Conservation (phyloP, 768 basidiomycete genomes). For the Boletus rubroflammeus region DNA sequence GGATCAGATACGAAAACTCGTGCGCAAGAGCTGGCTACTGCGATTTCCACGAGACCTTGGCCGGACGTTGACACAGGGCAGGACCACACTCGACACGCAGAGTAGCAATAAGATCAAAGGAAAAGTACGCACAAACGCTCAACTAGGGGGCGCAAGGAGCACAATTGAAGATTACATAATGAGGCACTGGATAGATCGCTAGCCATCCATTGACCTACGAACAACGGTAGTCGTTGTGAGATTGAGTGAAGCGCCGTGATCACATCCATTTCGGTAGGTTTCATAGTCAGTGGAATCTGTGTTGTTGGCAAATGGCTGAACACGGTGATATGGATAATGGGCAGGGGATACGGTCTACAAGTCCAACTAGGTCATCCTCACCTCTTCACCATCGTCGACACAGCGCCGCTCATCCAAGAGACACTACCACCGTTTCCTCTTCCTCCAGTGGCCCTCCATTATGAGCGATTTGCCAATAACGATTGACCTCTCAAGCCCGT, state of each 20-base stretch:
- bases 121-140: neutral
- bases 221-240: no score
- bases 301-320: no score
- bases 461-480: neutral
- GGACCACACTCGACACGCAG: neutral
- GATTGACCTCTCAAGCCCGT: no score
- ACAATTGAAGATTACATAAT: slow-evolving; percentile 1
- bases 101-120: neutral
- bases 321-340: no score
- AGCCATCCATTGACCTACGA: no score
- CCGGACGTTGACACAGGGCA: neutral
- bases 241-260: no score
- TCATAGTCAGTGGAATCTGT: no score
- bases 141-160: neutral
- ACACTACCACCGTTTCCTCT: neutral
- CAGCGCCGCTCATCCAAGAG: neutral
- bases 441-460: neutral
- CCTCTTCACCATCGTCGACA: no score
- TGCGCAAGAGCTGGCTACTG: neutral
- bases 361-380: no score
- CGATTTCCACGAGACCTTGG: neutral
- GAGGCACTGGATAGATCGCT: neutral
- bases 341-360: no score
- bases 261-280: no score
- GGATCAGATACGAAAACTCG: slow-evolving; percentile 1